These are phyloP conservation scores for Bipolaris cookei DNA, from an alignment of 2,329 filamentous ascomycete species.

Conservation along the genomic window DNA sequence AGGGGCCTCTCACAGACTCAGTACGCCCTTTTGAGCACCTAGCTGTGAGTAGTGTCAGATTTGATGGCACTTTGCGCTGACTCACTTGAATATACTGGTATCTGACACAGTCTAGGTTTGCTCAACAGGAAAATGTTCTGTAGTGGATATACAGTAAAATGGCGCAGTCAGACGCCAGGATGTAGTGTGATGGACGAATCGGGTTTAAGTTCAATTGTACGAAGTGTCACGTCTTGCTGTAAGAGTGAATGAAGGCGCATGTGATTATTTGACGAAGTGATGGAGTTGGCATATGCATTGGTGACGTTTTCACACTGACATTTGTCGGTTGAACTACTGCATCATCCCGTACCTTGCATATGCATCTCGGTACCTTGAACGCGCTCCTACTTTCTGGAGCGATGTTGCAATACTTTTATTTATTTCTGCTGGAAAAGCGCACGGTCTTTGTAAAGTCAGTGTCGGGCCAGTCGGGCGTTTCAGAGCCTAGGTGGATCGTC, in stretches of 20 bases:
- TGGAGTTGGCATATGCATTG: neutral
- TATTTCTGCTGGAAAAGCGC: neutral
- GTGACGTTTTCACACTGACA: neutral
- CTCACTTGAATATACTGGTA: conserved; percentile 45
- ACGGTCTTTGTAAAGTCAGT: neutral
- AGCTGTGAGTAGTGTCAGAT: conserved; percentile 45
- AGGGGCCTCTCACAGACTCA: conserved; percentile 27
- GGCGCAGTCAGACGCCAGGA: too few species aligned
- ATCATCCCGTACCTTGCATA: neutral
- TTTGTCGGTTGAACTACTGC: neutral
- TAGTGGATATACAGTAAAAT: conserved; percentile 1
- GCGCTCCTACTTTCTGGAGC: neutral
- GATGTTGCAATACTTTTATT: neutral
- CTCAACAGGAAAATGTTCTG: neutral
- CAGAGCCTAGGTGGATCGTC: neutral
- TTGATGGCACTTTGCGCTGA: conserved; percentile 48
- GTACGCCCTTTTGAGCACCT: conserved; percentile 42
- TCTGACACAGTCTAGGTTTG: conserved; percentile 18
- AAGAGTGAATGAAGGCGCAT: neutral
- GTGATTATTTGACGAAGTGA: too few species aligned
- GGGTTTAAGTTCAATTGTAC: neutral
- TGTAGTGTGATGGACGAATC: conserved; percentile 3
- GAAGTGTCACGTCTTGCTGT: neutral
- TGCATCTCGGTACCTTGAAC: neutral
- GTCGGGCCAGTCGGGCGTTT: neutral